These are phyloP conservation scores for Candida orba DNA, from an alignment of 805 yeast species.

Conservation along the genomic window DNA sequence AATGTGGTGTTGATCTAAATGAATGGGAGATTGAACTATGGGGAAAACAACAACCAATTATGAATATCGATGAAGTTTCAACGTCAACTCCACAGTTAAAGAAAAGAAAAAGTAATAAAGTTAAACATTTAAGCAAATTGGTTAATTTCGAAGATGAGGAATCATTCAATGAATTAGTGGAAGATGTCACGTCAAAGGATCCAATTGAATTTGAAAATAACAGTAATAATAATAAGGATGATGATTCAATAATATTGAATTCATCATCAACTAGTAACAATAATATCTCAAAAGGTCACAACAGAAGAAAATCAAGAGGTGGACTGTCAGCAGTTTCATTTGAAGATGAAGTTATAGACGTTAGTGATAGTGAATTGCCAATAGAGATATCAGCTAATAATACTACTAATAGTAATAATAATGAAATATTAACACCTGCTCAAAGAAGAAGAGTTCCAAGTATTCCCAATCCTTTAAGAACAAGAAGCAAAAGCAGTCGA, in stretches of 20 bases:
- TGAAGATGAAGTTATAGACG: constrained; percentile 10
- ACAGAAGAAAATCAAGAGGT: constrained; percentile 23
- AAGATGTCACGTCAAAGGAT: constrained; percentile 18
- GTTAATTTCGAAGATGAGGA: background rate
- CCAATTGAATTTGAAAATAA: constrained; percentile 12
- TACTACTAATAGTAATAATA: no score
- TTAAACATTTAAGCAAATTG: background rate
- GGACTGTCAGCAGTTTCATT: constrained; percentile 21
- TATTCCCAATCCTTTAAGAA: constrained; percentile 21
- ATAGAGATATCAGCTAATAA: no score
- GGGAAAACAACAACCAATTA: constrained; percentile 1
- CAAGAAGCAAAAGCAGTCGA: constrained; percentile 22
- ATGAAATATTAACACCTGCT: constrained; percentile 15
- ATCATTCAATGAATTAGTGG: constrained; percentile 15
- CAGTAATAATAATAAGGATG: constrained; percentile 4
- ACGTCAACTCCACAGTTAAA: background rate
- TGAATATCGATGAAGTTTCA: background rate
- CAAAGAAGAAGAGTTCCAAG: constrained; percentile 23
- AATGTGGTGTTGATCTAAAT: constrained; percentile 52
- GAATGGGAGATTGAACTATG: constrained; percentile 44
- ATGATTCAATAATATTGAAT: background rate
- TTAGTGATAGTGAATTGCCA: background rate
- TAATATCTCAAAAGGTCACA: constrained; percentile 13
- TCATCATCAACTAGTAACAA: constrained; percentile 1
- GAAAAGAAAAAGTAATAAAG: constrained; percentile 1